Evolutionary conservation across 208 protist genomes (phyloP), one percentile per base, ranked within the genome.

Genomic region (Acanthamoeba royreba): DNA sequence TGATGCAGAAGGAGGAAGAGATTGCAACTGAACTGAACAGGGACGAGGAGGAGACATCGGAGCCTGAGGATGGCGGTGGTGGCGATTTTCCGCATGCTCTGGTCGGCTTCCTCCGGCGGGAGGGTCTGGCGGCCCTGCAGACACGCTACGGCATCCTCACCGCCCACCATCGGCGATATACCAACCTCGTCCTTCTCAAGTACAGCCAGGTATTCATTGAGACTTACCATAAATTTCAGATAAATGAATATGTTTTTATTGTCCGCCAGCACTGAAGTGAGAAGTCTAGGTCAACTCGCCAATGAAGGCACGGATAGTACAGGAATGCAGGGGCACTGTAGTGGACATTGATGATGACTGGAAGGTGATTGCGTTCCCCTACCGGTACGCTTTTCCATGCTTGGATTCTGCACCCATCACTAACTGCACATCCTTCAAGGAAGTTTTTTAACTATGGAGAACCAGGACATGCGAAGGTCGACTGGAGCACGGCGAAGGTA

Each of bases 401-500:
- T 4, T 38, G 61, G 0, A 22, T 35, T n/a, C 40, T 72, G 61
- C 22, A 58, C 52, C 22, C 52, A 8, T 8, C 2, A 4, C 52
- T 2, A 1, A n/a, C 38, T 13, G 1, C 63, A 28, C 13, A n/a
- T 22, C 33, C 42, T 3, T 74, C 38, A 31, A 77, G 77, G 4
- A 87, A 87, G 25, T 87, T 87, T 35, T 87, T 87, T 46, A 87
- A 87, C 77, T 33, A 46, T 58, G 77, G 77, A 3, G 77, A 87
- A n/a, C 77, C 42, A 0, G 77, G 47, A 2, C 28, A 49, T 8
- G 77, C 43, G 8, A 8, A 31, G 45, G n/a, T 87, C 25, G 77
- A 87, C 45, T 87, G 77, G 77, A 61, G 28, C 77, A 87, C 77
- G 5, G 77, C 77, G n/a, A 87, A 58, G 77, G 77, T 87, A n/a